Percentiles rank a stretch among this genome's conserved stretches.
phyloP scores from a whole-genome alignment of 164 flowering plant species.

The Cinnamomum chago region DNA sequence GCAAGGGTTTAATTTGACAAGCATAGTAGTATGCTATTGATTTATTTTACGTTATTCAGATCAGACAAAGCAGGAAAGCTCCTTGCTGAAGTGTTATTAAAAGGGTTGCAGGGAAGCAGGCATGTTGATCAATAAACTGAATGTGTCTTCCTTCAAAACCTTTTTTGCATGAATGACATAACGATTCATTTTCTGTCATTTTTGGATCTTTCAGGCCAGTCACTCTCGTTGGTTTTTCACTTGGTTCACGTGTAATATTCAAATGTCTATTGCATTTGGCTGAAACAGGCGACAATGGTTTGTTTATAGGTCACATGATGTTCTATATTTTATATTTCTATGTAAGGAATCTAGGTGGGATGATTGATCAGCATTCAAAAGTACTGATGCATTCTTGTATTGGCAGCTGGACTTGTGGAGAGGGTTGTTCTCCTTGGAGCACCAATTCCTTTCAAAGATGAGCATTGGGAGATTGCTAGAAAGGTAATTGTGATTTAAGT shows the following conservation, averaged over 20 bases:
- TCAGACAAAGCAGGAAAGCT: constrained; percentile 93
- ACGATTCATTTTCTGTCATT: constrained; percentile 3
- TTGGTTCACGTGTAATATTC: constrained; percentile 93
- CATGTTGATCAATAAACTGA: constrained; percentile 9
- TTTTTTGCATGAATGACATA: constrained; percentile 6
- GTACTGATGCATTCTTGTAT: constrained; percentile 9
- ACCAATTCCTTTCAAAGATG: constrained; percentile 72
- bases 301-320: background rate
- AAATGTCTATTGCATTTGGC: constrained; percentile 84
- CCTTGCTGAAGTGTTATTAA: constrained; percentile 82
- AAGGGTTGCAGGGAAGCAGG: constrained; percentile 95
- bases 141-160: background rate
- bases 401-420: constrained; percentile 75
- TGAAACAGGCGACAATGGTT: constrained; percentile 48
- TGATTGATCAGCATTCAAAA: background rate
- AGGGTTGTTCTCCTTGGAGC: constrained; percentile 97
- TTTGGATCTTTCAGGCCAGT: constrained; percentile 69
- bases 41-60: constrained; percentile 27
- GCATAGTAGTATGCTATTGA: background rate
- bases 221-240: constrained; percentile 87
- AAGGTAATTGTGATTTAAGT: constrained; percentile 38
- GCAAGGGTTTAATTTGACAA: no score
- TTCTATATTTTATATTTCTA: background rate
- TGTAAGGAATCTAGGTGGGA: background rate
- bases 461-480: constrained; percentile 81